These are phyloP conservation scores for Pholiota conissans DNA, from an alignment of 768 basidiomycete species.

Conservation along the genomic window DNA sequence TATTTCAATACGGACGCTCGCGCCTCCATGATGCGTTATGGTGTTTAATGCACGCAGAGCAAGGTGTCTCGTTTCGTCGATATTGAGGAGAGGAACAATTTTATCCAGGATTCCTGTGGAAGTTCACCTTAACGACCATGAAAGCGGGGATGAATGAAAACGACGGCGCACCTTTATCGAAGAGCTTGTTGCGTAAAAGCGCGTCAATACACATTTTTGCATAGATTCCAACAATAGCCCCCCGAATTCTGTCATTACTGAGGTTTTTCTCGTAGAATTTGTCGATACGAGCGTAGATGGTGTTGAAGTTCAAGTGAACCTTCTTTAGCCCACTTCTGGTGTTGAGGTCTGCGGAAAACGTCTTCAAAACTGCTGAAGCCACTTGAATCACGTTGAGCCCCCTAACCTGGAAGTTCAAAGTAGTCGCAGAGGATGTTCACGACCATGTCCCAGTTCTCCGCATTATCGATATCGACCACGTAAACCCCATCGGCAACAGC, in stretches of 20 bases:
- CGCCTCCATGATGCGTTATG: constrained; percentile 63
- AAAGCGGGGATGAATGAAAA: not conserved
- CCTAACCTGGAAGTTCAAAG: constrained; percentile 54
- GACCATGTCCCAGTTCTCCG: constrained; percentile 48
- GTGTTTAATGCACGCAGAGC: constrained; percentile 57
- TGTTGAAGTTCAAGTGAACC: constrained; percentile 57
- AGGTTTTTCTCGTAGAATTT: constrained; percentile 42
- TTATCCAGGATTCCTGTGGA: constrained; percentile 57
- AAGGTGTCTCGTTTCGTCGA: constrained; percentile 47
- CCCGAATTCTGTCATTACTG: constrained; percentile 47
- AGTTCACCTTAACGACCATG: not conserved
- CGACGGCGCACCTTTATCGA: constrained; percentile 46
- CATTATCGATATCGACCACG: constrained; percentile 44
- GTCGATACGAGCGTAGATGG: constrained; percentile 50
- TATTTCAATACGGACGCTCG: constrained; percentile 49
- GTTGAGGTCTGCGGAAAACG: constrained; percentile 45
- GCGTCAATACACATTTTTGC: constrained; percentile 64
- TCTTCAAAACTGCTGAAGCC: not conserved
- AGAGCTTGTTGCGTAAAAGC: constrained; percentile 58
- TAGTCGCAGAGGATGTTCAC: constrained; percentile 47
- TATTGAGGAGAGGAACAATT: constrained; percentile 53
- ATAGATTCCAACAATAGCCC: constrained; percentile 61
- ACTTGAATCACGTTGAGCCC: not conserved
- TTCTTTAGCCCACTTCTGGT: constrained; percentile 62
- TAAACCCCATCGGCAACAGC: constrained; percentile 23